These are phyloP conservation scores for Coemansia sp. DNA, from an alignment of 192 early-diverging fungal species.

Conservation along the genomic window DNA sequence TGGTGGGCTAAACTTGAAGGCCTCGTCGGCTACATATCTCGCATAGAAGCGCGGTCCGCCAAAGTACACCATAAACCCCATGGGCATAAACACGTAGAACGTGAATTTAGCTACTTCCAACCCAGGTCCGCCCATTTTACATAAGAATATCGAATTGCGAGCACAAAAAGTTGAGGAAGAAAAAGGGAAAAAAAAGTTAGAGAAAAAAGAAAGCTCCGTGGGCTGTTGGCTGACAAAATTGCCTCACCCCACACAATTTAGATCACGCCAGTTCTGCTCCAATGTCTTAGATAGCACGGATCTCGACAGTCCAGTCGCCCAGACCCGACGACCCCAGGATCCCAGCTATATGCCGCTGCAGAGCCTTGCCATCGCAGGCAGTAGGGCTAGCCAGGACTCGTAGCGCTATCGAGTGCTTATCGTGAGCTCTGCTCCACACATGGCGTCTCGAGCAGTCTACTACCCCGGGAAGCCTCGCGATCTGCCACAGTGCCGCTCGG, in stretches of 20 bases:
- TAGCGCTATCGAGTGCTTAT: conserved; percentile 8
- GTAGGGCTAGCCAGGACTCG: conserved; percentile 15
- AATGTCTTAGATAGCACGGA: conserved; percentile 1
- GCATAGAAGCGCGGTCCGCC: conserved; percentile 52
- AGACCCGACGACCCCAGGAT: conserved; percentile 18
- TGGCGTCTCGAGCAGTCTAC: conserved; percentile 16
- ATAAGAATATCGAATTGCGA: conserved; percentile 3
- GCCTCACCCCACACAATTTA: background rate
- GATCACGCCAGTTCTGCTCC: background rate
- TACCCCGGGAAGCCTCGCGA: conserved; percentile 26
- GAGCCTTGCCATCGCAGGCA: background rate
- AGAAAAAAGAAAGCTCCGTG: background rate
- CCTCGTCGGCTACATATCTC: conserved; percentile 46
- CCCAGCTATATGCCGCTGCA: conserved; percentile 16
- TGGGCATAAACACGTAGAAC: conserved; percentile 52
- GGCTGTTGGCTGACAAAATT: background rate
- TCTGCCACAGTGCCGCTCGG: conserved; percentile 11
- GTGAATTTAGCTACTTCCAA: conserved; percentile 51
- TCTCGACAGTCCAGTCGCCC: conserved; percentile 20
- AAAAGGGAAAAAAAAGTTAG: too few relatives aligned
- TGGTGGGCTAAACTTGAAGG: conserved; percentile 44
- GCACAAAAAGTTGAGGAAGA: background rate
- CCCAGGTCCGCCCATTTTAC: conserved; percentile 46
- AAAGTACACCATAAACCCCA: conserved; percentile 55
- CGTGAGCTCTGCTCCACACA: conserved; percentile 29